These are phyloP conservation scores for Cladosporium cucumerinum DNA, from an alignment of 2,329 filamentous ascomycete genomes.

Conservation along the genomic window DNA sequence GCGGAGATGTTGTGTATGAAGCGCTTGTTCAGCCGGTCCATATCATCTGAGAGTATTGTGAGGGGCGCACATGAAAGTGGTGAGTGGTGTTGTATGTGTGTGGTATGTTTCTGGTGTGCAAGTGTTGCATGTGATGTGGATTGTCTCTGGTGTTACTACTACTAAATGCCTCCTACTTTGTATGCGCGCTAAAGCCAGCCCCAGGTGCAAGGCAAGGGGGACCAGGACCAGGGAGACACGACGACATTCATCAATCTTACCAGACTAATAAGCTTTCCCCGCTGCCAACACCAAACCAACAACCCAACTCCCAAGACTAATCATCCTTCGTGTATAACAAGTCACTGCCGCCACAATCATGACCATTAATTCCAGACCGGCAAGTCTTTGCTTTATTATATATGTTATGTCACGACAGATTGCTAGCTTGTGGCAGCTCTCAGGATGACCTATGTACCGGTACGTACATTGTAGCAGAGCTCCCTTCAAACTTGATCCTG, in stretches of 20 bases:
- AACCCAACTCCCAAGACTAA: not conserved
- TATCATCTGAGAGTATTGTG: not conserved
- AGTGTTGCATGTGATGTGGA: not conserved
- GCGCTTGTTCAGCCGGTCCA: constrained; percentile 4
- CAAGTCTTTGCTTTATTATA: no score
- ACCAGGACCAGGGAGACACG: not conserved
- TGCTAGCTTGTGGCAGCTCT: not conserved
- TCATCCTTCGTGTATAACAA: not conserved
- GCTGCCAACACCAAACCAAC: not conserved
- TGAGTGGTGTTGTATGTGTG: not conserved
- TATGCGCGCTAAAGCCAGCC: not conserved
- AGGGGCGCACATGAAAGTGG: not conserved
- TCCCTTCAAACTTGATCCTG: constrained; percentile 39
- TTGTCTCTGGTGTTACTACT: not conserved
- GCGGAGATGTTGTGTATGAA: not conserved
- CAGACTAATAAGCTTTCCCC: not conserved
- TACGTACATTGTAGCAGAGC: constrained; percentile 37
- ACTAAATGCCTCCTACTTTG: not conserved
- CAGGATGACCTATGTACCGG: constrained; percentile 39
- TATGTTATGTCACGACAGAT: no score
- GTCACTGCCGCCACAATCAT: not conserved
- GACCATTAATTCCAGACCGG: no score
- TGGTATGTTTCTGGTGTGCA: not conserved
- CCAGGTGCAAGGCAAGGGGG: not conserved
- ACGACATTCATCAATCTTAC: not conserved